Evolutionary conservation across 2,329 filamentous ascomycete species (phyloP).

Genomic region (Diaporthe amygdali): DNA sequence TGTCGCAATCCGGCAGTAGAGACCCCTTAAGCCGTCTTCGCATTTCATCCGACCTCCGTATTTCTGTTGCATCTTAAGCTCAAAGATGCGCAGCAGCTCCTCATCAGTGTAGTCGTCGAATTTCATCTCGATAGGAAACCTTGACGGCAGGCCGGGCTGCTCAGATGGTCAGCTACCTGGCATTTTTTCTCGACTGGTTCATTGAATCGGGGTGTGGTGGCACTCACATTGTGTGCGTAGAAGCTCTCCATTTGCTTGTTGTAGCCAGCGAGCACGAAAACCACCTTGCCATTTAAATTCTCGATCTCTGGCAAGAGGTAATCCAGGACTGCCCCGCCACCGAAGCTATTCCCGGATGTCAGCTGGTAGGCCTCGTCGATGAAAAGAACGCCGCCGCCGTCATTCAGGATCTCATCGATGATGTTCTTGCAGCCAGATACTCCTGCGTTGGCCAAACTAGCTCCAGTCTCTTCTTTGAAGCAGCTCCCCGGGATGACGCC

Average conservation of each 20-base stretch:
- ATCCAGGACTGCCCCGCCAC: conserved; percentile 69
- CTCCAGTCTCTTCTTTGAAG: conserved; percentile 73
- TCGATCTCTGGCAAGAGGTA: conserved; percentile 76
- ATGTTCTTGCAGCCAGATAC: conserved; percentile 62
- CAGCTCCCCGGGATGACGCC: conserved; percentile 64
- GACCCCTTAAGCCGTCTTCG: conserved; percentile 61
- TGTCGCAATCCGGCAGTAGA: conserved; percentile 68
- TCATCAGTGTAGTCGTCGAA: conserved; percentile 73
- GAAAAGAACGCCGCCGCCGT: conserved; percentile 73
- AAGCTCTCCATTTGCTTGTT: conserved; percentile 77
- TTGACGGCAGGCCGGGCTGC: conserved; percentile 66
- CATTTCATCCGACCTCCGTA: conserved; percentile 62
- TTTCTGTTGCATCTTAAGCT: conserved; percentile 56
- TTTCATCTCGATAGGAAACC: conserved; percentile 68
- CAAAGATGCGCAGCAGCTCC: conserved; percentile 68
- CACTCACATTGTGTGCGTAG: conserved; percentile 67
- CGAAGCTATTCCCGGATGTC: conserved; percentile 59
- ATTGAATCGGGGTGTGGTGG: neutral
- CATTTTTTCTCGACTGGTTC: neutral
- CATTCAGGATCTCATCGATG: conserved; percentile 59
- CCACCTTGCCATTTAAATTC: conserved; percentile 70
- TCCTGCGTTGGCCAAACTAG: conserved; percentile 67
- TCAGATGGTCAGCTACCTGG: neutral
- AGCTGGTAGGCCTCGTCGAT: conserved; percentile 84
- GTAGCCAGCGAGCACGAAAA: conserved; percentile 78